These are phyloP conservation scores for Ganoderma boninense DNA, from an alignment of 1,284 basidiomycete genomes.

Conservation along the genomic window DNA sequence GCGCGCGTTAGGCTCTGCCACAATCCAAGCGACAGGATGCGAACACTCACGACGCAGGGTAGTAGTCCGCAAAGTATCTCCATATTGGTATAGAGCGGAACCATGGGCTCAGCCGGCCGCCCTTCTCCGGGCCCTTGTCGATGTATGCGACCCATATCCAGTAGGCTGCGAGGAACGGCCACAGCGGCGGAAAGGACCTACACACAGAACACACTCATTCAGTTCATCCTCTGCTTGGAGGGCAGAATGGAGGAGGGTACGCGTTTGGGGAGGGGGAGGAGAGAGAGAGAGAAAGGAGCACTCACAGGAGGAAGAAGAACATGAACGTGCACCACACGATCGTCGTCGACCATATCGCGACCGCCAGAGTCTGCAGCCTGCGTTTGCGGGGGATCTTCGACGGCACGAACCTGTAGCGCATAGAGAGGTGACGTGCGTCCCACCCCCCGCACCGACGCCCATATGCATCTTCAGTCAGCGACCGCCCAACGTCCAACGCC, in stretches of 20 bases:
- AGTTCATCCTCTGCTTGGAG: neutral
- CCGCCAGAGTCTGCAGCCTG: constrained; percentile 86
- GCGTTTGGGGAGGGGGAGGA: neutral
- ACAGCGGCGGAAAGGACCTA: constrained; percentile 90
- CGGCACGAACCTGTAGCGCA: constrained; percentile 67
- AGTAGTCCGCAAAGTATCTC: constrained; percentile 92
- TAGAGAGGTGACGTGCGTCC: too few species aligned
- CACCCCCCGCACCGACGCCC: neutral
- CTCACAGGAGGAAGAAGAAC: constrained; percentile 86
- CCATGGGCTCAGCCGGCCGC: constrained; percentile 84
- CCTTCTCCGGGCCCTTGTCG: constrained; percentile 82
- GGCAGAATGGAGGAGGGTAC: neutral
- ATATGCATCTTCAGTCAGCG: neutral
- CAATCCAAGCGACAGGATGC: neutral
- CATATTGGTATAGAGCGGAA: constrained; percentile 78
- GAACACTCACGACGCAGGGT: constrained; percentile 83
- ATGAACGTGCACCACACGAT: constrained; percentile 75
- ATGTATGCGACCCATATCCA: constrained; percentile 81
- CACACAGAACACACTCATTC: constrained; percentile 8
- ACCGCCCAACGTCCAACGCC: neutral
- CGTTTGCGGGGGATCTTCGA: constrained; percentile 80
- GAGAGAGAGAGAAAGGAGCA: neutral
- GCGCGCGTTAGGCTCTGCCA: neutral
- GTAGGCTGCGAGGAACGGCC: constrained; percentile 89
- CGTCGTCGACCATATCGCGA: constrained; percentile 87